Evolutionary conservation across 1,139 yeast species (phyloP).

Genomic region (Zygoascus meyerae): DNA sequence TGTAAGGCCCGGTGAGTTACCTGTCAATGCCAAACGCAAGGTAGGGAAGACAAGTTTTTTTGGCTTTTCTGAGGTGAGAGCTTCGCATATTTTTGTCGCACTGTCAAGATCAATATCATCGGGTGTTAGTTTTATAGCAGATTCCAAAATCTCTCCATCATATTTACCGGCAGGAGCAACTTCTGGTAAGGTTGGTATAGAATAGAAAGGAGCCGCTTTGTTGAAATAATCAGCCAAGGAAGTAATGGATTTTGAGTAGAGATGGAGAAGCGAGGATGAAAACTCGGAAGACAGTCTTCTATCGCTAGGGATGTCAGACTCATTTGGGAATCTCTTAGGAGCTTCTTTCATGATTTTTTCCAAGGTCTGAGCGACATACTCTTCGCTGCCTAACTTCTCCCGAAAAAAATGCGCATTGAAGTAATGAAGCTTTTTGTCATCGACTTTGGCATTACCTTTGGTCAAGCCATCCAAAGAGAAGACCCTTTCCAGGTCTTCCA

Average conservation of each 20-base stretch:
- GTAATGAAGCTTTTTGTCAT: constrained; percentile 61
- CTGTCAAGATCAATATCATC: constrained; percentile 1
- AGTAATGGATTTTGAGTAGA: constrained; percentile 19
- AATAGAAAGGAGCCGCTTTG: constrained; percentile 10
- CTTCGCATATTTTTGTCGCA: constrained; percentile 8
- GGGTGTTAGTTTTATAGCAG: background rate
- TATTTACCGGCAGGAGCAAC: background rate
- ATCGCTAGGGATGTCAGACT: constrained; percentile 17
- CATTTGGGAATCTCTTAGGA: constrained; percentile 11
- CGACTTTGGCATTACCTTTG: constrained; percentile 90
- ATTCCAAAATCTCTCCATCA: constrained; percentile 2
- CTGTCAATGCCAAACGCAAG: constrained; percentile 68
- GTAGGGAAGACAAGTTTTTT: constrained; percentile 47
- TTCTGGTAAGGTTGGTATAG: constrained; percentile 7
- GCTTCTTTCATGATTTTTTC: constrained; percentile 12
- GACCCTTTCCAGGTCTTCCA: constrained; percentile 46
- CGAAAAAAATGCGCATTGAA: constrained; percentile 64
- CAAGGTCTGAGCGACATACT: constrained; percentile 13
- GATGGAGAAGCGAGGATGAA: constrained; percentile 17
- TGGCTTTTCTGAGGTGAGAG: constrained; percentile 11
- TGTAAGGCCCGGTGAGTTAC: constrained; percentile 64
- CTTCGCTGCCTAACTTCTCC: constrained; percentile 21
- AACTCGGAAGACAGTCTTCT: constrained; percentile 16
- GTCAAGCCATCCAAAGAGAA: constrained; percentile 67
- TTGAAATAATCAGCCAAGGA: constrained; percentile 20